These are phyloP conservation scores for Geum urbanum DNA, from an alignment of 306 rosid species.

Conservation along the genomic window DNA sequence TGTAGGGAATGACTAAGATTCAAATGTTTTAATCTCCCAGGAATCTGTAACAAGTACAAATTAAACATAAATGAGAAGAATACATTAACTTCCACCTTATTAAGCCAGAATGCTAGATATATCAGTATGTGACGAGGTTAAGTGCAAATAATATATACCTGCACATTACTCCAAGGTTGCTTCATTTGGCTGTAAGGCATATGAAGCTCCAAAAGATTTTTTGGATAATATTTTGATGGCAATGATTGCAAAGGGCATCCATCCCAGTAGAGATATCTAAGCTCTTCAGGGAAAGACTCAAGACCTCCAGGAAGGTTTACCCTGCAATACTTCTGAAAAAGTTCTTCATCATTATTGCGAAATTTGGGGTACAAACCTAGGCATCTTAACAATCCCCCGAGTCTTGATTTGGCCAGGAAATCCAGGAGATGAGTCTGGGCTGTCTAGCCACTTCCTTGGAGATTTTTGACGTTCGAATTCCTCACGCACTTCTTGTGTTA, in stretches of 20 bases:
- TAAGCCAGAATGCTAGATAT: too few species aligned
- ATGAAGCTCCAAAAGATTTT: conserved; percentile 19
- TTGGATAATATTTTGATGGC: not conserved
- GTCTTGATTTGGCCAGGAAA: too few species aligned
- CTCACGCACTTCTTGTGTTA: not conserved
- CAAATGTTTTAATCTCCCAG: conserved; percentile 1
- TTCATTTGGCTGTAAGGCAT: conserved; percentile 5
- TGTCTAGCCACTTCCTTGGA: too few species aligned
- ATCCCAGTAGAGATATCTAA: conserved; percentile 20
- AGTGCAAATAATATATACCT: conserved; percentile 14
- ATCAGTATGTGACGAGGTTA: too few species aligned
- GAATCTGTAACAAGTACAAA: not conserved
- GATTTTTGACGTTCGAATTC: not conserved
- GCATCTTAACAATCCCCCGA: too few species aligned
- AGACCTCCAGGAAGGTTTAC: not conserved
- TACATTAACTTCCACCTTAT: too few species aligned
- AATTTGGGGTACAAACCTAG: too few species aligned
- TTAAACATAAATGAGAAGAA: not conserved
- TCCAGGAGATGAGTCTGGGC: too few species aligned
- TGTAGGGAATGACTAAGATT: not conserved
- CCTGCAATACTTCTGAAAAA: not conserved
- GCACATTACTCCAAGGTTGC: conserved; percentile 13
- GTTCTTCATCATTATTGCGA: not conserved
- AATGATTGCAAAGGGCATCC: conserved; percentile 12
- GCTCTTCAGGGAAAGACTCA: conserved; percentile 3